Evolutionary conservation across 768 basidiomycete genomes (phyloP).

Genomic region (Termitomyces sp.): DNA sequence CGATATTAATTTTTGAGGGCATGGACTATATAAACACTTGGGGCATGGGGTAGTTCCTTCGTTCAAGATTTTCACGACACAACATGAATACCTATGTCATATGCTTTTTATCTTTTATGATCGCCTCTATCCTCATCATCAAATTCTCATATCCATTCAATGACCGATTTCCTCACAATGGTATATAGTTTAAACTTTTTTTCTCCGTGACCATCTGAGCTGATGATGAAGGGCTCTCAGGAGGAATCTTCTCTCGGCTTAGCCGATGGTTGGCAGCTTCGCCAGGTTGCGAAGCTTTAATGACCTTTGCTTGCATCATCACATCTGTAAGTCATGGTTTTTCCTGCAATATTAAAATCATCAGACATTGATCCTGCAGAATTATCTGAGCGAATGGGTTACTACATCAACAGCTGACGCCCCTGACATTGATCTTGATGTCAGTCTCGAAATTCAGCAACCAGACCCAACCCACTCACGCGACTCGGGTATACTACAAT

Average conservation of each 20-base stretch:
- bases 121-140: not conserved
- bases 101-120: not conserved
- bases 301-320: not conserved
- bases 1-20: not conserved
- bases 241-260: not conserved
- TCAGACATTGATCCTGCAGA: not conserved
- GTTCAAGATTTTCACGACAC: not conserved
- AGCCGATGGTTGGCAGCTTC: not conserved
- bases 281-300: not conserved
- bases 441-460: not conserved
- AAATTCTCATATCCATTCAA: conserved; percentile 1
- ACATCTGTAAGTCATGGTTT: no score
- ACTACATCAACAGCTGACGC: not conserved
- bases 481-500: not conserved
- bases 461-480: not conserved
- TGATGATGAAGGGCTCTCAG: not conserved
- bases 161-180: not conserved
- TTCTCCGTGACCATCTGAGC: not conserved
- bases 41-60: not conserved
- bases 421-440: not conserved
- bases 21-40: not conserved
- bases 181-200: not conserved
- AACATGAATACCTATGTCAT: not conserved
- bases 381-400: not conserved
- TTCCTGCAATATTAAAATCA: not conserved